These are phyloP conservation scores for Coemansia sp. DNA, from an alignment of 192 early-diverging fungal genomes.

Conservation along the genomic window DNA sequence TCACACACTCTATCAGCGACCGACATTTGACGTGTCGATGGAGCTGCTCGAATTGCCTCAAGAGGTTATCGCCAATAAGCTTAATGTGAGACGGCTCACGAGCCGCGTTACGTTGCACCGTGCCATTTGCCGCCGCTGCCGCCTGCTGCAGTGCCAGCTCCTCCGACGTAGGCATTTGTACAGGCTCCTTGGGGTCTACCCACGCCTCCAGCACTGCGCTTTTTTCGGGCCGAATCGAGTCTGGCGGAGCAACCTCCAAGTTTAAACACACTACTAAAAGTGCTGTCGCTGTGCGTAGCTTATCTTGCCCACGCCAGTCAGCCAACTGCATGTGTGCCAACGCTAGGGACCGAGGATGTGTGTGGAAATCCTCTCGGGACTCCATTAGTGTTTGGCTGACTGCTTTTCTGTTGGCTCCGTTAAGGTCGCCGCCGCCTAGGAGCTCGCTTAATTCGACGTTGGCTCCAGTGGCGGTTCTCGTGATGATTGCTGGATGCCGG, in stretches of 20 bases:
- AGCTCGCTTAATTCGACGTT: slow-evolving; percentile 46
- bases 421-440: slow-evolving; percentile 17
- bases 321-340: slow-evolving; percentile 48
- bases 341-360: slow-evolving; percentile 49
- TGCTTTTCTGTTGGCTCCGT: slow-evolving; percentile 16
- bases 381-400: slow-evolving; percentile 40
- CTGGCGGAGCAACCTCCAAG: slow-evolving; percentile 95
- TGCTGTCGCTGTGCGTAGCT: slow-evolving; percentile 83
- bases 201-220: slow-evolving; percentile 93
- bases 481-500: slow-evolving; percentile 24
- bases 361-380: slow-evolving; percentile 50
- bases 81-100: slow-evolving; percentile 37
- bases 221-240: slow-evolving; percentile 82
- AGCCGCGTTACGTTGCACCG: slow-evolving; percentile 16
- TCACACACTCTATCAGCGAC: slow-evolving; percentile 84
- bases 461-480: slow-evolving; percentile 43
- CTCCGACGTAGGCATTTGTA: slow-evolving; percentile 57
- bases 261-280: slow-evolving; percentile 91
- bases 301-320: slow-evolving; percentile 71
- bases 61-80: slow-evolving; percentile 84
- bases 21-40: slow-evolving; percentile 84
- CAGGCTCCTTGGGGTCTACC: slow-evolving; percentile 85
- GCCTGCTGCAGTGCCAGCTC: slow-evolving; percentile 74
- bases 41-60: slow-evolving; percentile 90
- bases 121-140: background rate